Evolutionary conservation across 257 asterid genomes (phyloP), one percentile per base, ranked within the genome.

Genomic region (Leonotis leonurus): DNA sequence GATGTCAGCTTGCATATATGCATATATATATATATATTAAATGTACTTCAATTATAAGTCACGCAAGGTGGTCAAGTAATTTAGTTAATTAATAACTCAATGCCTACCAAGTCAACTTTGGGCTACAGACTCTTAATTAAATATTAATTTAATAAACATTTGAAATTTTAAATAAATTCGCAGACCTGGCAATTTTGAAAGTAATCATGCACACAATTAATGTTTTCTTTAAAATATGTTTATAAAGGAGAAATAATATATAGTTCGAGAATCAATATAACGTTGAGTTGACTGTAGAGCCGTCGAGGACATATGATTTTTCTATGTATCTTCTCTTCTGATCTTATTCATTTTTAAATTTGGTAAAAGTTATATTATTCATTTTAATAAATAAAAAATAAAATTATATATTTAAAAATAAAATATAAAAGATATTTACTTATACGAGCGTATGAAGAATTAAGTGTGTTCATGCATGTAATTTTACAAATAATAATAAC

Each of bases 1-100:
- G 26, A 68, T 20, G 54, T 36, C 41, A 33, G 13, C 48, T 56
- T 22, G 45, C 5, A 20, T 18, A 32, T 17, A 0, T 5, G n/a
- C n/a, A 21, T 1, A 56, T 0, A 50, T 22, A 21, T 17, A 2
- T 11, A 20, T n/a, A 22, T 35, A 32, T 49, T 18, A 32, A 10
- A 0, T 5, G 26, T 13, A 10, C 14, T 5, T 35, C 14, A 13
- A 33, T 22, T 39, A 20, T 21, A 69, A 14, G 74, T 52, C 74
- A 51, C 63, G 68, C n/a, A 64, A 40, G 25, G 0, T 8, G 59
- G 76, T 57, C 64, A 40, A 56, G 12, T 7, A 50, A n/a, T n/a
- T n/a, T n/a, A 5, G 18, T 46, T 2, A 22, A 26, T 46, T 63
- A 56, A 56, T 63, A 56, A 56, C 7, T 27, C 26, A 4, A 25